Evolutionary conservation across 2,329 filamentous ascomycete species (phyloP), one percentile per base, ranked within the genome.

Genomic region (Xylaria sp.): DNA sequence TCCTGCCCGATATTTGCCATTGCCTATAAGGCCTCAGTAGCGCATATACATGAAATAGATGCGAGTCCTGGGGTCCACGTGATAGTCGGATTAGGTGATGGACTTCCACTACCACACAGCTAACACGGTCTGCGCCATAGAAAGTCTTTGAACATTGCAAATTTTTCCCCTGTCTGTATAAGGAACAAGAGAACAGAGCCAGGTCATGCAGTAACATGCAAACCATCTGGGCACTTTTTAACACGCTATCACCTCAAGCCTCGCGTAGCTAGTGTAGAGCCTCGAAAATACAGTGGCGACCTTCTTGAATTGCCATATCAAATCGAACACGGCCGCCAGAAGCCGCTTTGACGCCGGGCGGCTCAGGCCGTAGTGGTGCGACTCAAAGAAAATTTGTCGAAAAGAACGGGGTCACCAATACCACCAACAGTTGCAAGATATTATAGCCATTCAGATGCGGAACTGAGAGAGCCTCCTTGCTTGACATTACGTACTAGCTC

Each of bases 401-500:
- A 61, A 61, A 53, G 49, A 61, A 50, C 56, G 51, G 65, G 65
- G 65, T 65, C 61, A 29, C 45, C 38, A 31, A 33, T 50, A 53
- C 45, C 57, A 49, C 62, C 57, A 61, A 54, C 53, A 6, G 57
- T 58, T 31, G 57, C 38, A 49, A 61, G 22, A 54, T 11, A 25
- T 33, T 31, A 61, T 15, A 49, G 13, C 62, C 57, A 68, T 65
- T 62, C 62, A 54, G 61, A 42, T 47, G 39, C 39, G 36, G 36
- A 42, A 58, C 65, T 53, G 57, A 65, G 53, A 61, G 61, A 61
- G 61, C 49, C 59, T 63, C 64, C 58, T 62, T 44, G 38, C 47
- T 56, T 63, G 11, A 42, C 31, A 68, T 68, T 68, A 68, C 63
- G 66, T 63, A 68, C 62, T 59, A 51, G 49, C 44, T 45, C 36